Conservation (phyloP, 768 basidiomycete genomes). For the Leccinum aurantiacum region DNA sequence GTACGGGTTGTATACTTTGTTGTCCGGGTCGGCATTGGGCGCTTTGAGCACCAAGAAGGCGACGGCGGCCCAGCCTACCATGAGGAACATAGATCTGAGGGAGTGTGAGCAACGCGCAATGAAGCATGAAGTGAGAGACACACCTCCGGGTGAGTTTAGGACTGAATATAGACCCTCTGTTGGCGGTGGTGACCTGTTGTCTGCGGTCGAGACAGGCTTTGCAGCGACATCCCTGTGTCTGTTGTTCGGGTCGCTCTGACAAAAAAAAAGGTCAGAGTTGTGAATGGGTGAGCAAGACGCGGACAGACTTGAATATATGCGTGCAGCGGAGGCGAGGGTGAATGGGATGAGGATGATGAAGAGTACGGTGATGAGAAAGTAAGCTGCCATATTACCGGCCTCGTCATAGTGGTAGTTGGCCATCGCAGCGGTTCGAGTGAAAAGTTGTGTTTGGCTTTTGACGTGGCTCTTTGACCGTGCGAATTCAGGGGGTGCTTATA, state of each 20-base stretch:
- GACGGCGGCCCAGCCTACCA: slow-evolving; percentile 74
- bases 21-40: slow-evolving; percentile 51
- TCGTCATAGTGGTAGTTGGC: slow-evolving; percentile 86
- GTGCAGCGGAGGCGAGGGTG: slow-evolving; percentile 53
- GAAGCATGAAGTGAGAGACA: slow-evolving; percentile 12
- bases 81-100: slow-evolving; percentile 56
- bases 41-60: slow-evolving; percentile 68
- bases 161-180: slow-evolving; percentile 47
- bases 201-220: slow-evolving; percentile 58
- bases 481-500: too few relatives aligned
- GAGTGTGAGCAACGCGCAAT: background rate
- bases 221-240: slow-evolving; percentile 56
- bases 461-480: slow-evolving; percentile 29
- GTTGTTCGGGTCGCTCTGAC: slow-evolving; percentile 34
- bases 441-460: background rate
- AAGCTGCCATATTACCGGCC: slow-evolving; percentile 81
- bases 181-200: slow-evolving; percentile 40
- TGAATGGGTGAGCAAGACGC: slow-evolving; percentile 10
- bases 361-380: slow-evolving; percentile 90
- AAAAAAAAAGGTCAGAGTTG: too few relatives aligned
- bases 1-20: slow-evolving; percentile 88
- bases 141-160: slow-evolving; percentile 55
- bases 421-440: slow-evolving; percentile 40
- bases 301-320: slow-evolving; percentile 44
- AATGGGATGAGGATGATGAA: slow-evolving; percentile 79